These are phyloP conservation scores for Mycogone perniciosa DNA, from an alignment of 2,329 filamentous ascomycete species.

Conservation along the genomic window DNA sequence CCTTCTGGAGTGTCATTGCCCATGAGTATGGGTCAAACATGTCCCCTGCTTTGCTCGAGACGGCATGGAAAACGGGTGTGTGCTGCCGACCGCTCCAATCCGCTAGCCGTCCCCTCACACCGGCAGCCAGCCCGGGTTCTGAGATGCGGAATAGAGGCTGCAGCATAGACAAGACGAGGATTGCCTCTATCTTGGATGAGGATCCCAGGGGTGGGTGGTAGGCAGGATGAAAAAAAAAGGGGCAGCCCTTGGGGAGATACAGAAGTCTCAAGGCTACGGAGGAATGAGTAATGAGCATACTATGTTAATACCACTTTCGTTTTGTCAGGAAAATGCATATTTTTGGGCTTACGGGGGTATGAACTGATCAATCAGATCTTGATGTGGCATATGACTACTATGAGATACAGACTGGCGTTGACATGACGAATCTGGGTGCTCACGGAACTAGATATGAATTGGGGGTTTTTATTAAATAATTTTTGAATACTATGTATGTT, in stretches of 20 bases:
- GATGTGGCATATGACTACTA: too few relatives aligned
- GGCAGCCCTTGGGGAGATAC: neutral
- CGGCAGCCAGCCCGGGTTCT: constrained; percentile 44
- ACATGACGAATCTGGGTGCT: too few relatives aligned
- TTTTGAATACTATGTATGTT: too few relatives aligned
- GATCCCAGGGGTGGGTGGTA: neutral
- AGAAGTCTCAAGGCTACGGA: too few relatives aligned
- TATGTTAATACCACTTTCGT: neutral
- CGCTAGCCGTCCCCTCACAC: constrained; percentile 45
- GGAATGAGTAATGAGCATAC: neutral
- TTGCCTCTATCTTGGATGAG: constrained; percentile 49
- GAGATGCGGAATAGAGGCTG: constrained; percentile 31
- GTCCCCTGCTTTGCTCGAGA: constrained; percentile 59
- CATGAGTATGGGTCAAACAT: constrained; percentile 62
- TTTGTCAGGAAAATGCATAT: too few relatives aligned
- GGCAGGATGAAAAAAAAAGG: neutral
- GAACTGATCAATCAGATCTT: too few relatives aligned
- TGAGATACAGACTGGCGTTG: too few relatives aligned
- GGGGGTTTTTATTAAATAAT: too few relatives aligned
- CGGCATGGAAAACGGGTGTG: constrained; percentile 56
- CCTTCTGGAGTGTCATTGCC: constrained; percentile 69
- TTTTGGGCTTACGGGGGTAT: too few relatives aligned
- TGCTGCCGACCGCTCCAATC: constrained; percentile 31
- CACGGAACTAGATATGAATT: too few relatives aligned
- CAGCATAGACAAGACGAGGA: constrained; percentile 48